Percentiles rank a stretch among this genome's conserved stretches.
phyloP scores from a whole-genome alignment of 306 rosid genomes.

The Pterocarpus santalinus region DNA sequence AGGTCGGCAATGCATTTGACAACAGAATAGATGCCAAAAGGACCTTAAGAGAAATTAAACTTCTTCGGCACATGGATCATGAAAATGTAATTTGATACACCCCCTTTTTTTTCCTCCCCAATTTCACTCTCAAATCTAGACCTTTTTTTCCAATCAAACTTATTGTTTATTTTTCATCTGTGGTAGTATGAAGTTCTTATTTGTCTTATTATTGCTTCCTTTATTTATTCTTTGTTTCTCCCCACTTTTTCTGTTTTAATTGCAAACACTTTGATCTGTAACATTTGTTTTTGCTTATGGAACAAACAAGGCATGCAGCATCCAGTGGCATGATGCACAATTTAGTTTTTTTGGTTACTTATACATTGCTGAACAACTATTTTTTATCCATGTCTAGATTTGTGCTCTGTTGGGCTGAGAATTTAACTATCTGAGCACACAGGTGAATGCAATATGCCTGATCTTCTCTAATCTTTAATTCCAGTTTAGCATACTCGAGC shows the following conservation, averaged over 20 bases:
- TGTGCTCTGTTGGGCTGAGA: neutral
- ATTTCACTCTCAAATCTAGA: conserved; percentile 18
- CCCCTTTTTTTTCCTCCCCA: neutral
- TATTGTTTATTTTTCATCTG: conserved; percentile 19
- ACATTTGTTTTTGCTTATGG: conserved; percentile 7
- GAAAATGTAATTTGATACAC: conserved; percentile 70
- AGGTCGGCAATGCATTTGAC: conserved; percentile 97
- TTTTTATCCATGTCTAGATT: neutral
- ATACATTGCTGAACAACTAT: neutral
- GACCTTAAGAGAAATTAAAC: conserved; percentile 94
- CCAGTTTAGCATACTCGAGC: no score
- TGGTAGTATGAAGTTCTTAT: neutral
- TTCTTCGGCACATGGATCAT: conserved; percentile 95
- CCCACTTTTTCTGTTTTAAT: neutral
- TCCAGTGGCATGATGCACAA: neutral
- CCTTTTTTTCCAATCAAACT: neutral
- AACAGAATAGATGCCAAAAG: conserved; percentile 95
- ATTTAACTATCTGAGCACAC: conserved; percentile 1
- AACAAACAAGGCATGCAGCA: neutral
- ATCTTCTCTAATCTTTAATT: no score
- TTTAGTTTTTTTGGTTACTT: neutral
- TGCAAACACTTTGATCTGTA: conserved; percentile 21
- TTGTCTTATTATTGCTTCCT: neutral
- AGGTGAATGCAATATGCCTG: neutral
- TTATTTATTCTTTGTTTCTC: neutral